Evolutionary conservation across 441 rosid genomes (phyloP).

Genomic region (Mallotus japonicus): DNA sequence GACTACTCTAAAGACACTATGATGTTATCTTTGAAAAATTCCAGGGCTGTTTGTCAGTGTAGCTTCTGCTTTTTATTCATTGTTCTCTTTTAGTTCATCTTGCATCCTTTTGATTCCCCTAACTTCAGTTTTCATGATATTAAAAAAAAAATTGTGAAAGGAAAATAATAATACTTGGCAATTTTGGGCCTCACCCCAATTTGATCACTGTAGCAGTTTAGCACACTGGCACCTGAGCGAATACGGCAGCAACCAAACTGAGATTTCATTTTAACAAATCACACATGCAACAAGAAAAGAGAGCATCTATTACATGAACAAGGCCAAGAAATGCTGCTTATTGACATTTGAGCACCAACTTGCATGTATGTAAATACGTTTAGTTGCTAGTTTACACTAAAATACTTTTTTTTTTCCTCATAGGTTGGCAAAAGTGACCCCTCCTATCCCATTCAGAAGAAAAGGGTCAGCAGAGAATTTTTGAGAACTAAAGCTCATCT

Average conservation of each 20-base stretch:
- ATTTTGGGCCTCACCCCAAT: background rate
- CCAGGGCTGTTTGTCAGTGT: background rate
- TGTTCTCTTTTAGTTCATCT: background rate
- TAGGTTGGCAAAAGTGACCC: slow-evolving; percentile 91
- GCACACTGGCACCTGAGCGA: background rate
- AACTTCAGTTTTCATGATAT: background rate
- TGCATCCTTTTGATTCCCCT: background rate
- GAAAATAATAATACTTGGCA: background rate
- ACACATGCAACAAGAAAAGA: background rate
- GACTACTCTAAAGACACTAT: too few species aligned
- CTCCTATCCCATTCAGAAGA: slow-evolving; percentile 93
- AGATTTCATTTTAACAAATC: background rate
- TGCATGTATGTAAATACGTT: slow-evolving; percentile 4
- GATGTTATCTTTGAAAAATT: background rate
- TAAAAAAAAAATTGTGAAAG: background rate
- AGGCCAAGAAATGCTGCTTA: background rate
- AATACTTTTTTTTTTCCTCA: slow-evolving; percentile 5
- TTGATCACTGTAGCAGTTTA: background rate
- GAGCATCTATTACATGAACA: background rate
- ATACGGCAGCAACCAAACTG: background rate
- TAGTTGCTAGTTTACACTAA: slow-evolving; percentile 5
- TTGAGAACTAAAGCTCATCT: slow-evolving; percentile 96
- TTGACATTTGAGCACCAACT: background rate
- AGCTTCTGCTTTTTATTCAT: background rate
- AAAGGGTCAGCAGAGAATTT: slow-evolving; percentile 85